phyloP scores from a whole-genome alignment of 805 yeast species.

The Pichia nanzhaoensis region DNA sequence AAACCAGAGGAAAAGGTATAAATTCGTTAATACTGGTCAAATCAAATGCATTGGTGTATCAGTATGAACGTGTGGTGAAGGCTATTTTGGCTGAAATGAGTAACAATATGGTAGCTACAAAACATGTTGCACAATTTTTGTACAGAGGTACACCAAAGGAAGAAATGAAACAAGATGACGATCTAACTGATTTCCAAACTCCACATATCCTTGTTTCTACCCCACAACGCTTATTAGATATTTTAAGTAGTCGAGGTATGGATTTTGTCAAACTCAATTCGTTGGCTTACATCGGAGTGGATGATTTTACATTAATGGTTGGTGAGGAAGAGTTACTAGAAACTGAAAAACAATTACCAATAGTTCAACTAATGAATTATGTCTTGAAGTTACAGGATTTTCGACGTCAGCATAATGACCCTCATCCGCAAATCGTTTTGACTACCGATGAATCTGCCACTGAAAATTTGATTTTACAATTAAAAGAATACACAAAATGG shows the following conservation, averaged over 20 bases:
- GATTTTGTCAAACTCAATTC: conserved; percentile 25
- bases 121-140: conserved; percentile 26
- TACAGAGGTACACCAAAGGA: conserved; percentile 23
- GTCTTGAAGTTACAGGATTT: conserved; percentile 29
- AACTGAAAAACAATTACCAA: conserved; percentile 21
- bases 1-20: conserved; percentile 23
- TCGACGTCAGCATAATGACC: conserved; percentile 25
- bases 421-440: conserved; percentile 28
- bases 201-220: conserved; percentile 32
- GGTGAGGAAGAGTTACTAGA: conserved; percentile 16
- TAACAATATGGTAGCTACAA: neutral
- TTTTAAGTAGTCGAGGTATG: conserved; percentile 29
- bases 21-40: conserved; percentile 28
- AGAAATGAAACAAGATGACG: conserved; percentile 23
- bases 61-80: conserved; percentile 17
- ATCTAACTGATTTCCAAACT: conserved; percentile 17
- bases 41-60: conserved; percentile 22
- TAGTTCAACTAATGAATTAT: conserved; percentile 28
- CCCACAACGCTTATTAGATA: conserved; percentile 32
- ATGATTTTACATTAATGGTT: conserved; percentile 30
- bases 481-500: conserved; percentile 49
- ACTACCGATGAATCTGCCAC: conserved; percentile 29
- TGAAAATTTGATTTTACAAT: conserved; percentile 41
- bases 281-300: conserved; percentile 27
- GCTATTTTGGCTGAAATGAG: conserved; percentile 12